Evolutionary conservation across 2,329 filamentous ascomycete genomes (phyloP), one percentile per base, ranked within the genome.

Genomic region (Fusarium buxicola): DNA sequence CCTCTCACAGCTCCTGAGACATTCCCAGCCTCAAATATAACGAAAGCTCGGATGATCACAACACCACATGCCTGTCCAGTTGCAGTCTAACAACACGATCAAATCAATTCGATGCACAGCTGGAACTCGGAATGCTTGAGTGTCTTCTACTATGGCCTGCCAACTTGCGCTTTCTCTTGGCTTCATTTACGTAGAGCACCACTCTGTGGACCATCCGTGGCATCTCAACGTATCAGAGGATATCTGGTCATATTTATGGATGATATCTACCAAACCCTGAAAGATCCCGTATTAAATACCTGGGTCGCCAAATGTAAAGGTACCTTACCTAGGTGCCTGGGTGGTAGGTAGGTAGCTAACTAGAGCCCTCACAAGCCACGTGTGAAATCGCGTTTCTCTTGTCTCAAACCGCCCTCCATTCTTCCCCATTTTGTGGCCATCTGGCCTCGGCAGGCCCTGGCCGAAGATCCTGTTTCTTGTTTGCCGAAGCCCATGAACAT

Each of bases 1-100:
- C 18, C 43, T 45, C 50, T 45, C 12, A 13, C 44, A 49, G 10
- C 34, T 38, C 31, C n/a, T 56, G 58, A 65, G 49, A 66, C 62
- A 56, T 34, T 24, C 43, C 9, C 24, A 24, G 48, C 45, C 32
- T 63, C 59, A 18, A 52, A 10, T 56, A 63, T n/a, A n/a, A n/a
- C n/a, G n/a, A 52, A 35, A 39, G 27, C 32, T 34, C n/a, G 18
- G 44, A 38, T 28, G 24, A 35, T 25, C 36, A 21, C 21, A 21
- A 21, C 21, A 21, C 21, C 21, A 21, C 21, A 6, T 21, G 21
- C 6, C 21, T 21, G 21, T 21, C 21, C 21, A 6, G 21, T 21
- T 21, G 21, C 21, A 21, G 21, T 21, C 21, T 21, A 21, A 51
- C 36, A 32, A 32, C 47, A 35, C 38, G n/a, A 25, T 36, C 39